These are phyloP conservation scores for Diaporthe citriasiana DNA, from an alignment of 2,329 filamentous ascomycete species.

Conservation along the genomic window DNA sequence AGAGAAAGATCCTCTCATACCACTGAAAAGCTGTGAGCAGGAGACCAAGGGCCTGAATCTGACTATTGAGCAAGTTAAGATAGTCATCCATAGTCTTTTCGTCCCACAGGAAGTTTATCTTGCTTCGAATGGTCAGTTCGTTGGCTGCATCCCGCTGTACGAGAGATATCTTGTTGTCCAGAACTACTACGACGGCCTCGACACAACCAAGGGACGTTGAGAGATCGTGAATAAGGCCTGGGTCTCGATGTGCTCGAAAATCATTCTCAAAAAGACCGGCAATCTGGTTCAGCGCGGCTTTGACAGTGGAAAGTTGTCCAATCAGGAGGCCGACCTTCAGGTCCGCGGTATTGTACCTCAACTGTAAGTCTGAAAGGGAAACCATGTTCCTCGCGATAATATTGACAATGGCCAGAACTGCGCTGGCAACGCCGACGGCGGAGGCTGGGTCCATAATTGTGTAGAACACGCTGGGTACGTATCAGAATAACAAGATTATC, in stretches of 20 bases:
- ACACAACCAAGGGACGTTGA: not conserved
- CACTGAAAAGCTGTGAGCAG: slow-evolving; percentile 9
- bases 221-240: not conserved
- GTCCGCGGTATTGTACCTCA: slow-evolving; percentile 9
- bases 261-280: not conserved
- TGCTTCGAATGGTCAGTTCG: not conserved
- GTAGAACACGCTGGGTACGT: not conserved
- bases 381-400: not conserved
- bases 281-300: slow-evolving; percentile 6
- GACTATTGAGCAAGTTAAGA: not conserved
- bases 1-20: too few species aligned
- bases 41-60: not conserved
- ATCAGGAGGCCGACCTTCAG: slow-evolving; percentile 13
- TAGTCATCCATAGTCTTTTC: not conserved
- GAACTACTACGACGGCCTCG: not conserved
- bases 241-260: not conserved
- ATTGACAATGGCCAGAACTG: not conserved
- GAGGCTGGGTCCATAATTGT: not conserved
- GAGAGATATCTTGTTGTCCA: not conserved
- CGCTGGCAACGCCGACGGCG: not conserved
- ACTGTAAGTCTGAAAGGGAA: not conserved
- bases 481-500: too few species aligned
- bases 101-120: slow-evolving; percentile 13
- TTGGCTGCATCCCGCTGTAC: not conserved
- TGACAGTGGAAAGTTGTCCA: slow-evolving; percentile 6